Percentiles rank a stretch among this genome's conserved stretches.
Evolutionary conservation across 1,139 yeast genomes (phyloP).

Genomic region (Debaryomyces nepalensis): DNA sequence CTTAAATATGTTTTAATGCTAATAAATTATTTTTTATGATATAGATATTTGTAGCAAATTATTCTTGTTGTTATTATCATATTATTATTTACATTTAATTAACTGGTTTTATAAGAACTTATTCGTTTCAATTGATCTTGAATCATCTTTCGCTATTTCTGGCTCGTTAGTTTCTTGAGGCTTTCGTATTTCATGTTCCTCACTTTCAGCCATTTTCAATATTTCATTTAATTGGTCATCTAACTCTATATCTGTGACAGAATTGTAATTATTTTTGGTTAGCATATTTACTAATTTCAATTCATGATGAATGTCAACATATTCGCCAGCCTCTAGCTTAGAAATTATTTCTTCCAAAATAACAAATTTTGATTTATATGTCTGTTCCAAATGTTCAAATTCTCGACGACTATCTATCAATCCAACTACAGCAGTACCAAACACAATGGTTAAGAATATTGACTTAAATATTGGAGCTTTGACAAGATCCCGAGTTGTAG

Average conservation of each 20-base stretch:
- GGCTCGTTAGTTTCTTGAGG: background rate
- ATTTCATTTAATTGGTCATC: constrained; percentile 46
- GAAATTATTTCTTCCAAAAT: constrained; percentile 37
- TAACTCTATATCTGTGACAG: constrained; percentile 42
- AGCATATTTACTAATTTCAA: constrained; percentile 43
- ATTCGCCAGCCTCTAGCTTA: constrained; percentile 36
- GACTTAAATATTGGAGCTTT: constrained; percentile 45
- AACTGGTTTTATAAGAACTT: constrained; percentile 20
- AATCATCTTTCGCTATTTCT: background rate
- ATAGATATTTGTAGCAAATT: background rate
- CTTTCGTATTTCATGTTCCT: constrained; percentile 12
- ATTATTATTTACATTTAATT: background rate
- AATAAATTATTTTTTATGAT: background rate
- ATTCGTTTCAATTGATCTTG: constrained; percentile 18
- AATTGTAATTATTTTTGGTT: constrained; percentile 35
- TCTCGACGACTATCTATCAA: constrained; percentile 41
- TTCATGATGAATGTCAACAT: constrained; percentile 43
- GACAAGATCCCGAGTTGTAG: constrained; percentile 27
- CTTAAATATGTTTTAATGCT: constrained; percentile 9
- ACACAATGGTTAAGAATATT: constrained; percentile 40
- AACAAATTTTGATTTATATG: constrained; percentile 37
- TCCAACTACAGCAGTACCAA: constrained; percentile 48
- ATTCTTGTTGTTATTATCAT: background rate
- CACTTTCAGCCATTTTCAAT: constrained; percentile 37
- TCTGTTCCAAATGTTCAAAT: constrained; percentile 33